Percentiles rank a stretch among this genome's conserved stretches.
phyloP scores from a whole-genome alignment of 208 protist species.

The Leishmania tropica region DNA sequence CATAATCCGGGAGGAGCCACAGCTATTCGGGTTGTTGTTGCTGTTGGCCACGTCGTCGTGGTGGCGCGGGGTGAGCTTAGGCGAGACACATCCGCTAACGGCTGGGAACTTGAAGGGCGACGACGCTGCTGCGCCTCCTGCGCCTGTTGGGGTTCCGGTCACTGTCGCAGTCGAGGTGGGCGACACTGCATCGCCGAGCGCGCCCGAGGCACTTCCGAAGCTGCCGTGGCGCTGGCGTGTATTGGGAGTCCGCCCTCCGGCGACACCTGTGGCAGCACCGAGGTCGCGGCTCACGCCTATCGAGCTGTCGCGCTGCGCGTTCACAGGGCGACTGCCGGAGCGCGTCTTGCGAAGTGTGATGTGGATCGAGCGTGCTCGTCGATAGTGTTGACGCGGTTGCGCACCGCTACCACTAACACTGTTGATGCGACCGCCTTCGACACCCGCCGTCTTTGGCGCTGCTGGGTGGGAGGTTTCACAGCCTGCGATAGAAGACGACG shows the following conservation, averaged over 20 bases:
- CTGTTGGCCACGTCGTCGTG: constrained; percentile 1
- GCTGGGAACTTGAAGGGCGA: not conserved
- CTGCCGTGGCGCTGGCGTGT: constrained; percentile 5
- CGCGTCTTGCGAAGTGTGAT: constrained; percentile 43
- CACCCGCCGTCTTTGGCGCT: not conserved
- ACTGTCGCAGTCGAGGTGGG: not conserved
- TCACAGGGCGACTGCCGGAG: constrained; percentile 36
- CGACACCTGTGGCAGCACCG: not conserved
- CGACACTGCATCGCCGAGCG: not conserved
- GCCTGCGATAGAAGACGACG: not conserved
- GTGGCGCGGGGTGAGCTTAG: constrained; percentile 6
- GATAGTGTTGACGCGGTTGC: constrained; percentile 2
- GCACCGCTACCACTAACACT: not conserved
- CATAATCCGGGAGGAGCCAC: not conserved
- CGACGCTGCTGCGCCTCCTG: not conserved
- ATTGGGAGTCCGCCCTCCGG: not conserved
- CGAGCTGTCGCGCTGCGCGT: constrained; percentile 16
- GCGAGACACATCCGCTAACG: not conserved
- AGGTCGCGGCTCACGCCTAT: constrained; percentile 2
- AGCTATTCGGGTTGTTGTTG: constrained; percentile 1
- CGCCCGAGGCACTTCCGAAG: not conserved
- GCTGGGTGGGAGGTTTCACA: not conserved
- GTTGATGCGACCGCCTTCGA: not conserved
- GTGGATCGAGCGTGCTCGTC: constrained; percentile 35
- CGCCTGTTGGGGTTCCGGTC: not conserved